Evolutionary conservation across 2,329 filamentous ascomycete species (phyloP), one percentile per base, ranked within the genome.

Genomic region (Fusarium penzigii): DNA sequence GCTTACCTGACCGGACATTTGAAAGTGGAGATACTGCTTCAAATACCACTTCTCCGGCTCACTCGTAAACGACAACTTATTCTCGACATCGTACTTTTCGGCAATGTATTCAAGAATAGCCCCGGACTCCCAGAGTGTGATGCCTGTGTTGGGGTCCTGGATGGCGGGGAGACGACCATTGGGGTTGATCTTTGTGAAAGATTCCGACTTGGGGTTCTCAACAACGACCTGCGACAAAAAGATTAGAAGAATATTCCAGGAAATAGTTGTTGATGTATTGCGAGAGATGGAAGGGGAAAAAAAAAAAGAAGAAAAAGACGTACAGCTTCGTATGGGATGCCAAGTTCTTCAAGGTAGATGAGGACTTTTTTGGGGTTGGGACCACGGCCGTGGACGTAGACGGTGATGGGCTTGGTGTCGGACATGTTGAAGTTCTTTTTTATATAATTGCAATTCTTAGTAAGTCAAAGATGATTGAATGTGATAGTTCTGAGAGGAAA

Each of bases 21-120:
- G 72, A 52, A 73, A 73, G 58, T 68, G 61, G 11, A 72, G 60
- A 52, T 65, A 72, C 59, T 73, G 70, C 57, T 69, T 70, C 42
- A 66, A 49, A 4, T 55, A 53, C 56, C 63, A 69, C 47, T 66
- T 67, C 29, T 72, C 69, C n/a, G 53, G 51, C 16, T 48, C 49
- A 6, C 52, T 53, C n/a, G 55, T 47, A 41, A 60, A 58, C 5
- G 57, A 65, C 39, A 72, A 45, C 58, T 63, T 69, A 29, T 58
- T 13, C 39, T 60, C 56, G 52, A 63, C 65, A 55, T 68, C 65
- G 49, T 68, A 68, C 17, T 48, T 55, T 11, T 65, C 58, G 17
- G 56, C 45, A 43, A 67, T 40, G 55, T 67, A 67, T 44, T 64
- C 57, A 39, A 65, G 45, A 39, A 67, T 66, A 40, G 64, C 65